phyloP scores from a whole-genome alignment of 495 filamentous ascomycete species.

The Xylaria acuta region DNA sequence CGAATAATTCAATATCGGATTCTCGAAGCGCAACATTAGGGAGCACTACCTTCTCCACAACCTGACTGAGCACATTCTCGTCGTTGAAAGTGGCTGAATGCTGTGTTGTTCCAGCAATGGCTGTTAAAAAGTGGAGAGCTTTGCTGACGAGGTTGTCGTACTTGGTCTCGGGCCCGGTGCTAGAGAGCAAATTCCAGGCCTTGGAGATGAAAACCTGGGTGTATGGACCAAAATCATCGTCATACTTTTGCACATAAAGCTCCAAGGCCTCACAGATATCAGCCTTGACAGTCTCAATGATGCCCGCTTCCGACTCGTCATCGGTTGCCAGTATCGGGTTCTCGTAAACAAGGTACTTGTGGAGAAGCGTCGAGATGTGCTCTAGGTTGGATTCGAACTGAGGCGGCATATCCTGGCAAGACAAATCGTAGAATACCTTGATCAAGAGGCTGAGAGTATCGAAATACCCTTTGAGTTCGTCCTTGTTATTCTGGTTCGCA shows the following conservation, averaged over 20 bases:
- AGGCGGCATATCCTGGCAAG: slow-evolving; percentile 93
- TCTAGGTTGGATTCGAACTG: slow-evolving; percentile 86
- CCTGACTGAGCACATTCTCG: slow-evolving; percentile 72
- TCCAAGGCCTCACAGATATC: slow-evolving; percentile 89
- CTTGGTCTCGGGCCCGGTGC: slow-evolving; percentile 83
- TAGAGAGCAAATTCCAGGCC: slow-evolving; percentile 89
- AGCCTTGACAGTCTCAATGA: slow-evolving; percentile 83
- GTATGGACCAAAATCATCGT: slow-evolving; percentile 84
- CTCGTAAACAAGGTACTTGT: slow-evolving; percentile 92
- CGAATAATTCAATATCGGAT: slow-evolving; percentile 92
- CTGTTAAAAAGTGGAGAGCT: slow-evolving; percentile 90
- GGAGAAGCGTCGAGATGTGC: slow-evolving; percentile 75
- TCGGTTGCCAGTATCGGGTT: slow-evolving; percentile 80
- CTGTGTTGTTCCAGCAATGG: slow-evolving; percentile 74
- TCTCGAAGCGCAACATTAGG: slow-evolving; percentile 91
- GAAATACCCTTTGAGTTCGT: slow-evolving; percentile 73
- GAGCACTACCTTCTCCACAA: slow-evolving; percentile 93
- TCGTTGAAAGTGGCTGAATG: slow-evolving; percentile 89
- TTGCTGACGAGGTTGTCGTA: slow-evolving; percentile 96
- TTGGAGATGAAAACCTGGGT: slow-evolving; percentile 82
- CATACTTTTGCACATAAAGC: slow-evolving; percentile 89
- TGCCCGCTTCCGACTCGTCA: slow-evolving; percentile 85
- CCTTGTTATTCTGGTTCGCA: slow-evolving; percentile 74
- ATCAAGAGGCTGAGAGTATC: slow-evolving; percentile 83
- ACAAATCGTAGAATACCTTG: slow-evolving; percentile 93